These are phyloP conservation scores for Gossypium gossypioides DNA, from an alignment of 441 rosid genomes.

Conservation along the genomic window DNA sequence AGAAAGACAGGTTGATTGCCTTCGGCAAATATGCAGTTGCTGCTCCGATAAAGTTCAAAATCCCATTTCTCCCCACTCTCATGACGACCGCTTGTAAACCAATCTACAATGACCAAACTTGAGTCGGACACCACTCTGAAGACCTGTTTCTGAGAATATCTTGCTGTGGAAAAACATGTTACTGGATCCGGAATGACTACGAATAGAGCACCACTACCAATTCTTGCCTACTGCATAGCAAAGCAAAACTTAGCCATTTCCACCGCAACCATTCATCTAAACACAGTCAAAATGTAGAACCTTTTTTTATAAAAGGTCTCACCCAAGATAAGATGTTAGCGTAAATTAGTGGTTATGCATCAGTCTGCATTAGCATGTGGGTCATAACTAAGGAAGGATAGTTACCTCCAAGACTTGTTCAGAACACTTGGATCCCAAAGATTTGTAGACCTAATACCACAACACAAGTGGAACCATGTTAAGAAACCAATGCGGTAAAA, in stretches of 20 bases:
- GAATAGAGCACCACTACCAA: conserved; percentile 58
- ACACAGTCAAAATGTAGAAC: not conserved
- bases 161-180: conserved; percentile 82
- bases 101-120: conserved; percentile 69
- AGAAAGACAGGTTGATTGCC: conserved; percentile 62
- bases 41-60: conserved; percentile 71
- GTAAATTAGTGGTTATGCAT: not conserved
- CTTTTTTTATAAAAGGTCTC: not conserved
- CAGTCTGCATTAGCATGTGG: not conserved
- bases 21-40: conserved; percentile 57
- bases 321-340: not conserved
- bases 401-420: conserved; percentile 65
- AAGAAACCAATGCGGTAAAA: not conserved
- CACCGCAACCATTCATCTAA: conserved; percentile 3
- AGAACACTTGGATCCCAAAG: conserved; percentile 63
- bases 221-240: conserved; percentile 60
- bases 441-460: conserved; percentile 60
- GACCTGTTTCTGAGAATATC: conserved; percentile 77
- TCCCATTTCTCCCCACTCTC: conserved; percentile 92
- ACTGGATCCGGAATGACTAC: conserved; percentile 86
- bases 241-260: conserved; percentile 11
- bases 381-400: not conserved
- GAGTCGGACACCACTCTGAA: conserved; percentile 59
- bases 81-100: conserved; percentile 94
- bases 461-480: not conserved